phyloP scores from a whole-genome alignment of 768 basidiomycete genomes.

The Mycena haematopus region DNA sequence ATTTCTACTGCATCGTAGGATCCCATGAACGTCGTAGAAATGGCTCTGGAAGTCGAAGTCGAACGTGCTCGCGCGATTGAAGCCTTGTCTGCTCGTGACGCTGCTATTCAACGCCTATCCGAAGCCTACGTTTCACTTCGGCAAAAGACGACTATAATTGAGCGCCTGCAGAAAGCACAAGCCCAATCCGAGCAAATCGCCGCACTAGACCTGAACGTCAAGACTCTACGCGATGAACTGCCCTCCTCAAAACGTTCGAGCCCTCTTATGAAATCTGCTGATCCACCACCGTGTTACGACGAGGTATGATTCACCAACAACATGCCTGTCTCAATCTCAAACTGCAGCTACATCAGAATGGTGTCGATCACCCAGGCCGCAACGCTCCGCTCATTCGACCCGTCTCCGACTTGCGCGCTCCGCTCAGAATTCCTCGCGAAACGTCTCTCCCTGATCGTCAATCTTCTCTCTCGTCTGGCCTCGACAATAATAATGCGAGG shows the following conservation, averaged over 20 bases:
- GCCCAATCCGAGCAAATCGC: slow-evolving; percentile 43
- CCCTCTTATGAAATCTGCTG: slow-evolving; percentile 35
- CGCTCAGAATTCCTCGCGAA: slow-evolving; percentile 21
- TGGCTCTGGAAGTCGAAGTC: slow-evolving; percentile 60
- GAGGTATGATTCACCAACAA: slow-evolving; percentile 23
- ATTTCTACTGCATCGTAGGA: slow-evolving; percentile 41
- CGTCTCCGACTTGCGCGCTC: slow-evolving; percentile 11
- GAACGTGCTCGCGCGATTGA: slow-evolving; percentile 61
- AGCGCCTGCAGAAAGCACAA: slow-evolving; percentile 51
- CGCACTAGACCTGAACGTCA: slow-evolving; percentile 44
- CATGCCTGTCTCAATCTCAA: background rate
- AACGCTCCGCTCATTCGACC: slow-evolving; percentile 22
- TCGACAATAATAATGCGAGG: background rate
- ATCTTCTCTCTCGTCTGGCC: slow-evolving; percentile 1
- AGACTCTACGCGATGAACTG: slow-evolving; percentile 46
- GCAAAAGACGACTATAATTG: slow-evolving; percentile 62
- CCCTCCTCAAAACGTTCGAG: slow-evolving; percentile 29
- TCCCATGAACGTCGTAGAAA: slow-evolving; percentile 54
- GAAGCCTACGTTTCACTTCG: slow-evolving; percentile 66
- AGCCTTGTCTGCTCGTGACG: slow-evolving; percentile 68
- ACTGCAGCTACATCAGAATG: slow-evolving; percentile 22
- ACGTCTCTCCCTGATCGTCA: slow-evolving; percentile 3
- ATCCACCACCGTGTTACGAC: slow-evolving; percentile 42
- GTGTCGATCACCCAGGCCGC: slow-evolving; percentile 24
- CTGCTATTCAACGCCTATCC: slow-evolving; percentile 60